phyloP scores from a whole-genome alignment of 2,329 filamentous ascomycete species.

The Fusarium piperis region DNA sequence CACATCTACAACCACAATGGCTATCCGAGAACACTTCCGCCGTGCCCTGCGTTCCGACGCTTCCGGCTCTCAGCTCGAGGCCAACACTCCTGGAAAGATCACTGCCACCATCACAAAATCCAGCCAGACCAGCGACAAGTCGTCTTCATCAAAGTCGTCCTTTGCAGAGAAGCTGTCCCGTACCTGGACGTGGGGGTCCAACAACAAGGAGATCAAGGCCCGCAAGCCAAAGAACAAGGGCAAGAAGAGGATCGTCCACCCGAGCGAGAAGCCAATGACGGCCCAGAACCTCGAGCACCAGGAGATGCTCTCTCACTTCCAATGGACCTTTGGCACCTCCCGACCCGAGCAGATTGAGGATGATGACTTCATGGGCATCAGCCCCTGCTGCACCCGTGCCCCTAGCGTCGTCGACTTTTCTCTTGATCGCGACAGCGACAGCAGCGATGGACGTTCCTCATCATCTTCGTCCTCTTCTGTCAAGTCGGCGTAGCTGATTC shows the following conservation, averaged over 20 bases:
- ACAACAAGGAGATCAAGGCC: constrained; percentile 44
- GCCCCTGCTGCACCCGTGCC: constrained; percentile 56
- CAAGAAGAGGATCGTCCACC: constrained; percentile 47
- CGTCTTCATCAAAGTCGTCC: constrained; percentile 46
- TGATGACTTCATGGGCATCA: constrained; percentile 51
- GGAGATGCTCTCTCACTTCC: constrained; percentile 57
- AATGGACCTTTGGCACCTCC: constrained; percentile 56
- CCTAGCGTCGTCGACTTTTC: constrained; percentile 48
- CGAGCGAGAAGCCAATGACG: constrained; percentile 57
- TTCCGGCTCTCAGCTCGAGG: constrained; percentile 45
- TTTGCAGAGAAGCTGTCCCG: constrained; percentile 44
- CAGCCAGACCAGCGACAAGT: constrained; percentile 40
- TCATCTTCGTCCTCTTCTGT: constrained; percentile 30
- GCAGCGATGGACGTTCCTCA: constrained; percentile 34
- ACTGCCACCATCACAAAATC: constrained; percentile 43
- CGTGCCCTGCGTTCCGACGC: constrained; percentile 51
- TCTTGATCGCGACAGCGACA: constrained; percentile 34
- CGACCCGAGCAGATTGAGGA: constrained; percentile 47
- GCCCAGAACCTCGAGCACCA: constrained; percentile 58
- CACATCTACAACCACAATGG: constrained; percentile 44
- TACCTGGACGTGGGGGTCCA: constrained; percentile 46
- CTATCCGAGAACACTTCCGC: constrained; percentile 55
- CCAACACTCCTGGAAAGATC: constrained; percentile 43
- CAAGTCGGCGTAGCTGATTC: constrained; percentile 33
- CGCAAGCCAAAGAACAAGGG: constrained; percentile 44